A percentile compares a stretch with the other conserved stretches of the same genome.
These are phyloP conservation scores for Juncus inflexus DNA, from an alignment of 176 grass and related monocot genomes.

Conservation along the genomic window DNA sequence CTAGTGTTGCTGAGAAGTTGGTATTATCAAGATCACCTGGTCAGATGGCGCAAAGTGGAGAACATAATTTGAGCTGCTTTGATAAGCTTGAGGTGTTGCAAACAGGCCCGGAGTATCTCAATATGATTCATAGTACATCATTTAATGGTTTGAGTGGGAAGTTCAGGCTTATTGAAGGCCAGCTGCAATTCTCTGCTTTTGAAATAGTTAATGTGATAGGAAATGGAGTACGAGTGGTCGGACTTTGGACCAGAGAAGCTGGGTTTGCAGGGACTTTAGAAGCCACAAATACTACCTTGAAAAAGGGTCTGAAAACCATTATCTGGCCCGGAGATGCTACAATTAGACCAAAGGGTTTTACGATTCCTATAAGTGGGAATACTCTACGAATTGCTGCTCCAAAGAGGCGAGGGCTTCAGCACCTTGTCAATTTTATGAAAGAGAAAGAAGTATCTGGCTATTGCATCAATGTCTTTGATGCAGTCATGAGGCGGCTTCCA, in stretches of 20 bases:
- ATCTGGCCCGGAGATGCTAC: conserved; percentile 36
- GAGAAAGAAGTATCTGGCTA: conserved; percentile 15
- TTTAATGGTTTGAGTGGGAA: conserved; percentile 50
- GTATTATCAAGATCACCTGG: not conserved
- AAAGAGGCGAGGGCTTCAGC: not conserved
- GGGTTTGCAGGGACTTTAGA: conserved; percentile 25
- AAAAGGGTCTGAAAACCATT: conserved; percentile 9
- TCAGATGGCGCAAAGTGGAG: too few relatives aligned
- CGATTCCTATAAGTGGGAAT: conserved; percentile 18
- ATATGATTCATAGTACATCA: conserved; percentile 31
- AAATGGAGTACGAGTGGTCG: conserved; percentile 18
- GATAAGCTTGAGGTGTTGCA: conserved; percentile 19
- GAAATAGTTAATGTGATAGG: conserved; percentile 51
- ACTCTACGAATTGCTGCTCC: conserved; percentile 39
- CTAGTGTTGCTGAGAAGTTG: conserved; percentile 33
- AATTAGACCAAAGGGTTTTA: conserved; percentile 32
- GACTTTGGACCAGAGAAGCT: conserved; percentile 35
- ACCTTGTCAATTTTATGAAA: conserved; percentile 21
- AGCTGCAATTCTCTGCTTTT: conserved; percentile 35
- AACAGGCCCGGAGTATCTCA: conserved; percentile 43
- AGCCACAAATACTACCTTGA: not conserved
- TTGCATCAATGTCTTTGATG: conserved; percentile 7
- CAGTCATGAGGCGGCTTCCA: conserved; percentile 26
- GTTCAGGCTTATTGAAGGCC: conserved; percentile 41
- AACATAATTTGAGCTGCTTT: conserved; percentile 28